A percentile compares a stretch with the other conserved stretches of the same genome.
These are phyloP conservation scores for Boletus mariae DNA, from an alignment of 1,284 basidiomycete genomes.

Conservation along the genomic window DNA sequence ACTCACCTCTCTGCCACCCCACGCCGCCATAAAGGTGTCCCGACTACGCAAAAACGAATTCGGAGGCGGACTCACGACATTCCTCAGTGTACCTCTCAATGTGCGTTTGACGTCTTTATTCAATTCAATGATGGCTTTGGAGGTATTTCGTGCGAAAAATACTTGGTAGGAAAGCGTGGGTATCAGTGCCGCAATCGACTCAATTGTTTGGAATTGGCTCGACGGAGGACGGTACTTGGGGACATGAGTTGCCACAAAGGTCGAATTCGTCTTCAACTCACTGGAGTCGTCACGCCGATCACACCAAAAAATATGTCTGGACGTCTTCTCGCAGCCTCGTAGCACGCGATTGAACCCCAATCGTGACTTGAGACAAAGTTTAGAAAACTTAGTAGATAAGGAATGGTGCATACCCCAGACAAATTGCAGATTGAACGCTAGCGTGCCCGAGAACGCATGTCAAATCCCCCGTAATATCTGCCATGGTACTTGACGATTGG, in stretches of 20 bases:
- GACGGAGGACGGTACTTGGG: slow-evolving; percentile 51
- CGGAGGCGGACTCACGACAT: slow-evolving; percentile 51
- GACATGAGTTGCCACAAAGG: background rate
- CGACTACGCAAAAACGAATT: slow-evolving; percentile 46
- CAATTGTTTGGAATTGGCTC: slow-evolving; percentile 44
- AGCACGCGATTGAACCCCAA: slow-evolving; percentile 66
- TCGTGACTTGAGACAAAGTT: slow-evolving; percentile 50
- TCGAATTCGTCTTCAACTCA: slow-evolving; percentile 27
- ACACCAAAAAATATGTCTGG: slow-evolving; percentile 61
- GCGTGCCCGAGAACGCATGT: slow-evolving; percentile 56
- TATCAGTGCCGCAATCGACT: slow-evolving; percentile 38
- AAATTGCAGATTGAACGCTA: slow-evolving; percentile 46
- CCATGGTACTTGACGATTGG: slow-evolving; percentile 53
- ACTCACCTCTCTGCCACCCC: slow-evolving; percentile 24
- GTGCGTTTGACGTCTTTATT: slow-evolving; percentile 51
- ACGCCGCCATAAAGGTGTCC: slow-evolving; percentile 50
- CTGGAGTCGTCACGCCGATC: slow-evolving; percentile 58
- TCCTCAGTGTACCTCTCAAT: slow-evolving; percentile 50
- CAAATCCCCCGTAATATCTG: slow-evolving; percentile 58
- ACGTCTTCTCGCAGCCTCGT: slow-evolving; percentile 59
- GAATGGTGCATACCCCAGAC: slow-evolving; percentile 50
- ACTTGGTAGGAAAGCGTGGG: slow-evolving; percentile 59
- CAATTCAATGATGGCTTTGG: slow-evolving; percentile 49
- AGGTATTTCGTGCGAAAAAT: slow-evolving; percentile 52
- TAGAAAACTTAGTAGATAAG: background rate